phyloP scores from a whole-genome alignment of 495 filamentous ascomycete species.

The Cercophora newfieldiana region DNA sequence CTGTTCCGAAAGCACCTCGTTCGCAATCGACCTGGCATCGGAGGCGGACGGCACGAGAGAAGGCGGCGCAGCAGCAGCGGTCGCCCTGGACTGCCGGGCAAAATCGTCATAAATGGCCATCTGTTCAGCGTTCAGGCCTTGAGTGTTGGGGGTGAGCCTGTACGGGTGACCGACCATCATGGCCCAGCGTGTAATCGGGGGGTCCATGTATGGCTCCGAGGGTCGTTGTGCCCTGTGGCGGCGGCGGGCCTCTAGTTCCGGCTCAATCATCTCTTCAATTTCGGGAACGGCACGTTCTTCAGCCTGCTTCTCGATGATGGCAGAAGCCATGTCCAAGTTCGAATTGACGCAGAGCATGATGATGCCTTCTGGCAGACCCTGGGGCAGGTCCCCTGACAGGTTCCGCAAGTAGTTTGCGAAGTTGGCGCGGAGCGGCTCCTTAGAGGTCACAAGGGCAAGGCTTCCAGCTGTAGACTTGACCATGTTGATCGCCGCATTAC shows the following conservation, averaged over 20 bases:
- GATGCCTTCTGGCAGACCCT: constrained; percentile 78
- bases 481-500: constrained; percentile 83
- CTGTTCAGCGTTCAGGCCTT: constrained; percentile 85
- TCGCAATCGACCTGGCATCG: constrained; percentile 54
- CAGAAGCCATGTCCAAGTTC: constrained; percentile 90
- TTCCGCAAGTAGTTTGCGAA: constrained; percentile 93
- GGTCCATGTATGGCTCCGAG: constrained; percentile 80
- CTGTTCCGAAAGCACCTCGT: constrained; percentile 81
- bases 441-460: constrained; percentile 94
- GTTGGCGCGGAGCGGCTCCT: constrained; percentile 92
- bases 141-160: constrained; percentile 62
- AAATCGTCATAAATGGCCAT: constrained; percentile 96
- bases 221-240: constrained; percentile 69
- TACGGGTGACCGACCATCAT: constrained; percentile 88
- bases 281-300: constrained; percentile 90
- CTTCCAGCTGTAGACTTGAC: constrained; percentile 90
- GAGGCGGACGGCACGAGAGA: constrained; percentile 50
- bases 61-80: constrained; percentile 35
- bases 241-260: constrained; percentile 69
- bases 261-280: constrained; percentile 87
- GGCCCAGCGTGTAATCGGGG: constrained; percentile 78
- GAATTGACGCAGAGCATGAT: constrained; percentile 98
- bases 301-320: constrained; percentile 88
- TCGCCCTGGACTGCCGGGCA: constrained; percentile 71
- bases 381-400: constrained; percentile 66